A percentile compares a stretch with the other conserved stretches of the same genome.
Conservation (phyloP, 2,329 filamentous ascomycete species). For the Diaporthe destruens region DNA sequence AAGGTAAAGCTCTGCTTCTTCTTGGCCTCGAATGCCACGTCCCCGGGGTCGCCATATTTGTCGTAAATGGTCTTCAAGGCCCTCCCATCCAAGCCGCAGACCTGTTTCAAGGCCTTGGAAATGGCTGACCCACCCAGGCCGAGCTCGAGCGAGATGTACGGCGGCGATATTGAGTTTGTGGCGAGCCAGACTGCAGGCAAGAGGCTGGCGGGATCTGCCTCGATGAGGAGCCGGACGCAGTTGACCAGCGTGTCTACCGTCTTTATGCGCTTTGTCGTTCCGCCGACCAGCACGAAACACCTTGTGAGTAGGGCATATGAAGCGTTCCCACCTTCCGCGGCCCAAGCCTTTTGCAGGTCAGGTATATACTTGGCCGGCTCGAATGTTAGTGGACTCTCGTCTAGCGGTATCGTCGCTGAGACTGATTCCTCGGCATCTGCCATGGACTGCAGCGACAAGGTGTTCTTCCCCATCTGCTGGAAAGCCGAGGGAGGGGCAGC, state of each 20-base stretch:
- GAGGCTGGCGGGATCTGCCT: constrained; percentile 85
- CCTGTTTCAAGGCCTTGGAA: constrained; percentile 90
- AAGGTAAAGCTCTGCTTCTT: constrained; percentile 93
- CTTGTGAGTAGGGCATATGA: constrained; percentile 90
- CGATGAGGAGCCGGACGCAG: constrained; percentile 84
- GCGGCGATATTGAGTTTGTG: constrained; percentile 94
- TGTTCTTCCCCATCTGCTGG: constrained; percentile 62
- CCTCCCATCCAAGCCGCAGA: constrained; percentile 85
- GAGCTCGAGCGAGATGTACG: constrained; percentile 91
- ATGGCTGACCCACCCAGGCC: constrained; percentile 92
- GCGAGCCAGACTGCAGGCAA: constrained; percentile 92
- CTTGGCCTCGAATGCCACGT: constrained; percentile 97
- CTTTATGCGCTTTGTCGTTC: constrained; percentile 93
- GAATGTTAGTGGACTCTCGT: constrained; percentile 86
- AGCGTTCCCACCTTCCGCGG: constrained; percentile 76
- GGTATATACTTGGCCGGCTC: constrained; percentile 79
- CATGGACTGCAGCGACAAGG: constrained; percentile 83
- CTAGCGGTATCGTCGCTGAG: constrained; percentile 83
- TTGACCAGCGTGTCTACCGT: constrained; percentile 98
- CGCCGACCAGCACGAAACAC: constrained; percentile 91
- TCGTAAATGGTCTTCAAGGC: constrained; percentile 88
- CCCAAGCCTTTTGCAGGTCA: constrained; percentile 80
- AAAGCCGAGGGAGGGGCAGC: constrained; percentile 38
- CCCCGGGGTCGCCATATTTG: constrained; percentile 92
- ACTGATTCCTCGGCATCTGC: constrained; percentile 80